Conservation (phyloP, 2,329 filamentous ascomycete species). For the Ophiostoma novo-ulmi region DNA sequence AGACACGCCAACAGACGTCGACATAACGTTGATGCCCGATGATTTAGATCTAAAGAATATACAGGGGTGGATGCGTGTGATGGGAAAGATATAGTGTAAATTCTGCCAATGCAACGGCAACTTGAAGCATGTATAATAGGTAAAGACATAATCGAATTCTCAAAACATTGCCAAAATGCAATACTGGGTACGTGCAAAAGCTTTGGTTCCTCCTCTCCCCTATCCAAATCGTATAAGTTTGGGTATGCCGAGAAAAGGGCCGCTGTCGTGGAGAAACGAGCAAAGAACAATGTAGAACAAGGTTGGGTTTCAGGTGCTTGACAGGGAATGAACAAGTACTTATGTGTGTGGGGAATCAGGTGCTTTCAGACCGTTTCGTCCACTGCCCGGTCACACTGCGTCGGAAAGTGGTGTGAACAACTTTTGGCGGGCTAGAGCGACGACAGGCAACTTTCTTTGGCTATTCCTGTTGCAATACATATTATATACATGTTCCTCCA, state of each 20-base stretch:
- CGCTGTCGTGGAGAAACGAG: not conserved
- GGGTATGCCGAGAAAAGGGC: not conserved
- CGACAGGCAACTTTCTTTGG: conserved; percentile 10
- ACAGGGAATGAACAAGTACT: not conserved
- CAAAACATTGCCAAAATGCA: not conserved
- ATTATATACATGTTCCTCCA: too few relatives aligned
- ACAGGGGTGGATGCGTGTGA: not conserved
- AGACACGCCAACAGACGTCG: not conserved
- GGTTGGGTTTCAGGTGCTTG: not conserved
- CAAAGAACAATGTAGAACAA: not conserved
- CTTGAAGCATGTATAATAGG: not conserved
- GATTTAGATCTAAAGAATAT: not conserved
- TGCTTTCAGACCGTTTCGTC: conserved; percentile 22
- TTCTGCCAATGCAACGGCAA: not conserved
- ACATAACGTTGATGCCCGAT: not conserved
- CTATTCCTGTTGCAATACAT: not conserved
- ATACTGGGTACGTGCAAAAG: not conserved
- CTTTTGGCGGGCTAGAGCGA: not conserved
- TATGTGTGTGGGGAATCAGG: conserved; percentile 28
- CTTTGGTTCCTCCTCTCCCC: not conserved
- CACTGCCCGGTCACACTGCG: not conserved
- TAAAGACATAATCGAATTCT: not conserved
- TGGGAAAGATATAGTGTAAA: not conserved
- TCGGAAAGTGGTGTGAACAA: conserved; percentile 18
- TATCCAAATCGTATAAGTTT: not conserved